Conservation (phyloP, 148 eudicot species). For the Rheum nobile region DNA sequence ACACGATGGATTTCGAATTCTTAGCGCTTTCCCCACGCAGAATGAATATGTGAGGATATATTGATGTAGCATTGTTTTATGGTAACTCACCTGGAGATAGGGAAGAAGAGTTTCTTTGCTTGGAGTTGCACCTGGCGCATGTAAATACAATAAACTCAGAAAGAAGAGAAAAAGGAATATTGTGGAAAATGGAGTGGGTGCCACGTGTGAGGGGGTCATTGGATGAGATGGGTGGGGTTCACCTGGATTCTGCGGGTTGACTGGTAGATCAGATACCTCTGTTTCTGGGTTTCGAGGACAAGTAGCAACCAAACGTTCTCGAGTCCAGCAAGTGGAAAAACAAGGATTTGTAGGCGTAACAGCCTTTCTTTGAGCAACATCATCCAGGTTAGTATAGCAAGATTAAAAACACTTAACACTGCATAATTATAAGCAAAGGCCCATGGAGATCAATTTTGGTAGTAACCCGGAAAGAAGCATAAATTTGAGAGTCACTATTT, state of each 20-base stretch:
- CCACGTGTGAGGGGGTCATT: background rate
- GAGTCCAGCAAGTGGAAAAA: background rate
- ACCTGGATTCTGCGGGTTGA: background rate
- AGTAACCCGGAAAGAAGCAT: no score
- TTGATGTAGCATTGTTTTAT: background rate
- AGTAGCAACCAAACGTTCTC: constrained; percentile 5
- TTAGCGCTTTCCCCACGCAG: background rate
- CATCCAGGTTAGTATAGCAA: no score
- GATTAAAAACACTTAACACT: no score
- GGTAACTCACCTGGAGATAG: background rate
- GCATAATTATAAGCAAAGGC: no score
- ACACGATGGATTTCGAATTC: background rate
- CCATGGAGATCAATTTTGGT: no score
- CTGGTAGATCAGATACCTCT: background rate
- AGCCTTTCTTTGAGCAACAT: background rate
- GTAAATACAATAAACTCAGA: background rate
- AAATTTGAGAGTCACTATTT: no score
- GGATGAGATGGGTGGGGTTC: background rate
- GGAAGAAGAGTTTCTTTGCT: background rate
- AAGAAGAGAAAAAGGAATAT: background rate
- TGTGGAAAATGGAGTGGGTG: background rate
- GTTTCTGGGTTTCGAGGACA: background rate
- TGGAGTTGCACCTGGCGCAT: background rate
- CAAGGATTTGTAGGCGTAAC: background rate
- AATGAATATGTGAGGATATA: background rate